Conservation (phyloP, 306 rosid species). For the Clitoria ternatea region DNA sequence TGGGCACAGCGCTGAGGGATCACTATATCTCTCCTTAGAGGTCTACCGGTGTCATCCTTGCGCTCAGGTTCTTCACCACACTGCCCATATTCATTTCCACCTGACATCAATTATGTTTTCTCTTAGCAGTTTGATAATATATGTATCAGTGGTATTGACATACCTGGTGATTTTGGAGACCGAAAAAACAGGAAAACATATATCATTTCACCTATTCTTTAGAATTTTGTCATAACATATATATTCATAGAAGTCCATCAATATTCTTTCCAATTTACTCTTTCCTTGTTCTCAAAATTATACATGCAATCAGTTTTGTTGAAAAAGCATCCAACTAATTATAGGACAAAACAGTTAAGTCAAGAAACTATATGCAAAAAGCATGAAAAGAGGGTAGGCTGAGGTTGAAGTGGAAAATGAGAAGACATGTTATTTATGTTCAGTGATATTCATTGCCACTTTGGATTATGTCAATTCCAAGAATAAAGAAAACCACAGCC, state of each 20-base stretch:
- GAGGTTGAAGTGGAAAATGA: not conserved
- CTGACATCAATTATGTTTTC: slow-evolving; percentile 40
- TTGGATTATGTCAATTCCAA: not conserved
- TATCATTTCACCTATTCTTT: not conserved
- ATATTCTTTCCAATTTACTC: too few relatives aligned
- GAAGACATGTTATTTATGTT: not conserved
- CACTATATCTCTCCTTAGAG: slow-evolving; percentile 82
- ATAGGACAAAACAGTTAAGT: not conserved
- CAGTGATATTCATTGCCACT: not conserved
- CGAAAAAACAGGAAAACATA: not conserved
- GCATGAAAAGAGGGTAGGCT: not conserved
- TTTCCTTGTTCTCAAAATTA: not conserved
- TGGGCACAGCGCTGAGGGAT: slow-evolving; percentile 97
- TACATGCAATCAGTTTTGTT: not conserved
- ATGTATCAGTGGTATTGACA: not conserved
- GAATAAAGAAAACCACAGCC: not conserved
- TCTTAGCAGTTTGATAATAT: slow-evolving; percentile 18
- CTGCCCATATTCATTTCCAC: slow-evolving; percentile 99
- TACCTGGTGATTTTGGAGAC: not conserved
- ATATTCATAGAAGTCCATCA: too few relatives aligned
- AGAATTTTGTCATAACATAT: not conserved
- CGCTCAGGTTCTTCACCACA: slow-evolving; percentile 98
- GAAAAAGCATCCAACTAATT: not conserved
- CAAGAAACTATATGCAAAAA: not conserved
- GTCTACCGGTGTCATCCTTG: slow-evolving; percentile 78